phyloP scores from a whole-genome alignment of 257 asterid genomes.

The Solanum dulcamara region DNA sequence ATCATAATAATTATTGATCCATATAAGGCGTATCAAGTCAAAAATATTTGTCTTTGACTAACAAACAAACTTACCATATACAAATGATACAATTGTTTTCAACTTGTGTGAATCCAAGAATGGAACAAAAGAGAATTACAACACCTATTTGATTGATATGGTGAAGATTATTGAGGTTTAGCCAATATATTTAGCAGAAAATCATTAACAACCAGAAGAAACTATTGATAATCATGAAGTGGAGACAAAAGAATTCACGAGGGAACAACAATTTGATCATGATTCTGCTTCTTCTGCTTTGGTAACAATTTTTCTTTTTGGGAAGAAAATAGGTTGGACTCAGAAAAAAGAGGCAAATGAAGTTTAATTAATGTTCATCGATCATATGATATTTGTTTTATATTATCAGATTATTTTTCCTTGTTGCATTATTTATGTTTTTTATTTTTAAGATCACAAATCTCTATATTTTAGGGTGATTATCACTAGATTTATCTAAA shows the following conservation, averaged over 20 bases:
- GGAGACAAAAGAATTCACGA: too few species aligned
- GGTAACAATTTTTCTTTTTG: background rate
- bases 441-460: background rate
- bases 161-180: background rate
- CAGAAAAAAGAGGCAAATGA: background rate
- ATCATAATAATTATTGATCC: too few species aligned
- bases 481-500: too few species aligned
- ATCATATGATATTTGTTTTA: background rate
- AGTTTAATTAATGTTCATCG: background rate
- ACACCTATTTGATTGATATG: conserved; percentile 29
- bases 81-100: conserved; percentile 43
- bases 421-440: background rate
- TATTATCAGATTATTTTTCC: background rate
- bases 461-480: too few species aligned
- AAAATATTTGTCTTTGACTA: too few species aligned
- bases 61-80: too few species aligned
- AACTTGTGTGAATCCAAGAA: conserved; percentile 26
- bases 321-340: background rate
- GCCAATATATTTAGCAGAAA: background rate
- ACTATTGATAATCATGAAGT: too few species aligned
- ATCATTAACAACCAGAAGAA: background rate
- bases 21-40: too few species aligned
- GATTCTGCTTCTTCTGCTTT: background rate
- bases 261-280: background rate
- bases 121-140: conserved; percentile 7